A percentile compares a stretch with the other conserved stretches of the same genome.
These are phyloP conservation scores for Myxozyma neotropica DNA, from an alignment of 805 yeast species.

Conservation along the genomic window DNA sequence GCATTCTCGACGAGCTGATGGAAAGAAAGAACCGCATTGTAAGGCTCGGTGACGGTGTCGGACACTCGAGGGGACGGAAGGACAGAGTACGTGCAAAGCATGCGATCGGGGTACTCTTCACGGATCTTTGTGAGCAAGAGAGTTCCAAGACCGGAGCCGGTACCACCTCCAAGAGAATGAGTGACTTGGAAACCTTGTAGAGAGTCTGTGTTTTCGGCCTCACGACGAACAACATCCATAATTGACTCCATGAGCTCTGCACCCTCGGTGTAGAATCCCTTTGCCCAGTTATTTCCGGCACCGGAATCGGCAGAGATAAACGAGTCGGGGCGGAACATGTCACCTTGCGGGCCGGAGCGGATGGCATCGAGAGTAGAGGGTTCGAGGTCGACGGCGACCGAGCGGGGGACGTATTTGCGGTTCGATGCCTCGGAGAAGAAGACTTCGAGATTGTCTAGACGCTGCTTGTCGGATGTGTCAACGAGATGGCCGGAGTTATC, in stretches of 20 bases:
- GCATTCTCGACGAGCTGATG: conserved; percentile 90
- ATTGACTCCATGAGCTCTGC: conserved; percentile 91
- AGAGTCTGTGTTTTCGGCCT: conserved; percentile 90
- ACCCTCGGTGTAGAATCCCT: conserved; percentile 95
- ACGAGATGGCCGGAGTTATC: conserved; percentile 41
- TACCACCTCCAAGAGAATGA: conserved; percentile 86
- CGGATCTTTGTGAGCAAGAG: conserved; percentile 79
- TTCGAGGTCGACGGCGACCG: conserved; percentile 88
- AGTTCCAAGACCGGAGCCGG: conserved; percentile 97
- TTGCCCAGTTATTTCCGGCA: conserved; percentile 97
- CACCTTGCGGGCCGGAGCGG: conserved; percentile 76
- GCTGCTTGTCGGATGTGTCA: conserved; percentile 42
- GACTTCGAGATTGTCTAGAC: conserved; percentile 64
- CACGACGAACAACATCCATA: conserved; percentile 86
- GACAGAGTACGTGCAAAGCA: conserved; percentile 94
- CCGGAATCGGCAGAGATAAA: conserved; percentile 86
- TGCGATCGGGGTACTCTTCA: conserved; percentile 93
- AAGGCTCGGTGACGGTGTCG: conserved; percentile 94
- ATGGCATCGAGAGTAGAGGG: conserved; percentile 92
- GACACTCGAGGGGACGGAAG: conserved; percentile 89
- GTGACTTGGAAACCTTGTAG: conserved; percentile 93
- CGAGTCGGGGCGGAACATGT: conserved; percentile 89
- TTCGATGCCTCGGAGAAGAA: conserved; percentile 84
- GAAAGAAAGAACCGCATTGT: conserved; percentile 86
- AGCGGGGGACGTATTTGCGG: conserved; percentile 91